phyloP scores from a whole-genome alignment of 2,329 filamentous ascomycete species.

The Cladophialophora psammophila region DNA sequence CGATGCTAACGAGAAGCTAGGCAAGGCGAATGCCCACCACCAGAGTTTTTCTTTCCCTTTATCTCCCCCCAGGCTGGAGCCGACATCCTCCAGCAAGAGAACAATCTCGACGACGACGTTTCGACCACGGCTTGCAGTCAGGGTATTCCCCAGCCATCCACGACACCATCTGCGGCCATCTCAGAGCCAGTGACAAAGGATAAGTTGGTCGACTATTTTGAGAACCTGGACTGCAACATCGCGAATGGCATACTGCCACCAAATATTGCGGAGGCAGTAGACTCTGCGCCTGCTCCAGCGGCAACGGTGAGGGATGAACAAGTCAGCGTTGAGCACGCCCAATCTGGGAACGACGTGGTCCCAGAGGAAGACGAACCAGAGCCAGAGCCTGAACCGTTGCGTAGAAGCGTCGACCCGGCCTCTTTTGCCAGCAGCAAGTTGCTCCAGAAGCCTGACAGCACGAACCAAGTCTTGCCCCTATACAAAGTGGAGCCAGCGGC shows the following conservation, averaged over 20 bases:
- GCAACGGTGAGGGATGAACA: neutral
- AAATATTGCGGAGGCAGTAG: neutral
- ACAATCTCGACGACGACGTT: neutral
- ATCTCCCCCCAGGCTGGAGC: neutral
- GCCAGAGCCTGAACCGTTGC: neutral
- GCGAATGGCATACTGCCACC: neutral
- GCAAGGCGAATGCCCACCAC: neutral
- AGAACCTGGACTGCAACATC: neutral
- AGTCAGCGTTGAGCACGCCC: neutral
- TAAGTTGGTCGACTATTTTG: neutral
- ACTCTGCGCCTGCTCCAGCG: neutral
- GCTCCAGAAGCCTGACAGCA: too few species aligned
- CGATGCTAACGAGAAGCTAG: neutral
- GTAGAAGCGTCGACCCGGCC: too few species aligned
- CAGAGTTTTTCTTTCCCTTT: conserved; percentile 4
- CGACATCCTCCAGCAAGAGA: conserved; percentile 4
- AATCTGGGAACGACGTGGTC: neutral
- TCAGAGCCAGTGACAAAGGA: neutral
- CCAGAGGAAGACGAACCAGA: neutral
- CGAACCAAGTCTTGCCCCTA: too few species aligned
- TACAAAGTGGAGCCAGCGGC: neutral
- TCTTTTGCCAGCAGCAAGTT: too few species aligned
- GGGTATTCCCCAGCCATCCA: neutral
- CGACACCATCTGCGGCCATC: neutral
- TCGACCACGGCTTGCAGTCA: neutral